These are phyloP conservation scores for Aciculoconidium aculeatum DNA, from an alignment of 805 yeast genomes.

Conservation along the genomic window DNA sequence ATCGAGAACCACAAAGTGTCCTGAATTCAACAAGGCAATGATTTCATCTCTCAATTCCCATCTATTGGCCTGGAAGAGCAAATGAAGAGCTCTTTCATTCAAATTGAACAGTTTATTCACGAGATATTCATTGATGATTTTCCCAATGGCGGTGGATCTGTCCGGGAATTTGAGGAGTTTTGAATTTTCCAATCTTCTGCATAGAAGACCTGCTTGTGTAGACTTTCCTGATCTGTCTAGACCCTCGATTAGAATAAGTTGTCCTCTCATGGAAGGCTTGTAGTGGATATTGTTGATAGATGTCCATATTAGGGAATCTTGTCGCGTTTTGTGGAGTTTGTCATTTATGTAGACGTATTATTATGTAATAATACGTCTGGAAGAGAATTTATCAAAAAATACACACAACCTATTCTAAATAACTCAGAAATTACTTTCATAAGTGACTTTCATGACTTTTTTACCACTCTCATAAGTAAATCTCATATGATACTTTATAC, in stretches of 20 bases:
- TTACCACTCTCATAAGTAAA: too few relatives aligned
- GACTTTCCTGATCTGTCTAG: conserved; percentile 93
- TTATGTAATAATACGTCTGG: too few relatives aligned
- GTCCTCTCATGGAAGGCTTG: conserved; percentile 63
- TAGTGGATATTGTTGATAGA: too few relatives aligned
- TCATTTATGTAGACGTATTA: too few relatives aligned
- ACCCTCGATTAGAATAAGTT: conserved; percentile 81
- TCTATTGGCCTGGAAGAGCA: conserved; percentile 86
- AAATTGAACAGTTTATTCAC: conserved; percentile 43
- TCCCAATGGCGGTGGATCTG: conserved; percentile 76
- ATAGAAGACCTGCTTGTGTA: conserved; percentile 55
- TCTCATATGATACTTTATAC: too few relatives aligned
- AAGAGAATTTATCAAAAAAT: too few relatives aligned
- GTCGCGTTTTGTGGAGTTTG: too few relatives aligned
- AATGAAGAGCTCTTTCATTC: conserved; percentile 77
- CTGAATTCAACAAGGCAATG: conserved; percentile 38
- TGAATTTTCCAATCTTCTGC: conserved; percentile 13
- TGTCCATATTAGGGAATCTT: too few relatives aligned
- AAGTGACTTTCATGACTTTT: too few relatives aligned
- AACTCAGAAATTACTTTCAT: too few relatives aligned
- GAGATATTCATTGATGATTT: conserved; percentile 68
- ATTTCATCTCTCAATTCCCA: conserved; percentile 74
- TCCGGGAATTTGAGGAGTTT: conserved; percentile 79
- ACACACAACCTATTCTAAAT: too few relatives aligned
- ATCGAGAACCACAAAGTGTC: conserved; percentile 65